These are phyloP conservation scores for Diddensiella santjacobensis DNA, from an alignment of 805 yeast species.

Conservation along the genomic window DNA sequence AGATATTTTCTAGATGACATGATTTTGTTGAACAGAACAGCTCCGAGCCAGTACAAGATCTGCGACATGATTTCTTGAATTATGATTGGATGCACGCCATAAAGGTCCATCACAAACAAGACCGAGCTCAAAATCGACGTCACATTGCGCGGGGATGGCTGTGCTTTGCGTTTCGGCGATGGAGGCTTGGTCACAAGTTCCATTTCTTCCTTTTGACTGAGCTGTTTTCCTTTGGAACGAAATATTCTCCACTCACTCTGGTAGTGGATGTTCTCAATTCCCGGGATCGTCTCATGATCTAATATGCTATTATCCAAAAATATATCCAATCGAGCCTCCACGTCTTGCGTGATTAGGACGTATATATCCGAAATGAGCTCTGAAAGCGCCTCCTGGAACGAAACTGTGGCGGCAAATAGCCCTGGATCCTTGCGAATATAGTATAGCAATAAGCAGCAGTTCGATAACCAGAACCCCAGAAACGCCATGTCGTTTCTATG, in stretches of 20 bases:
- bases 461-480: constrained; percentile 82
- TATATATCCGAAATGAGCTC: constrained; percentile 33
- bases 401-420: constrained; percentile 29
- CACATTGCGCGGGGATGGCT: constrained; percentile 83
- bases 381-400: constrained; percentile 29
- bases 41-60: constrained; percentile 73
- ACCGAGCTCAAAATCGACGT: constrained; percentile 87
- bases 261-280: constrained; percentile 68
- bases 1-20: constrained; percentile 64
- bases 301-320: constrained; percentile 38
- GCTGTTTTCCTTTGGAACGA: constrained; percentile 45
- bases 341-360: constrained; percentile 33
- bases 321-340: constrained; percentile 35
- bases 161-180: constrained; percentile 67
- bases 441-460: constrained; percentile 69
- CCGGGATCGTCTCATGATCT: constrained; percentile 79
- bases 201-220: constrained; percentile 67
- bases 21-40: constrained; percentile 68
- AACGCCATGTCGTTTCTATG: constrained; percentile 38
- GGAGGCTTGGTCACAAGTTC: constrained; percentile 81
- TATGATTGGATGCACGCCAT: constrained; percentile 73
- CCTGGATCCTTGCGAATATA: constrained; percentile 66
- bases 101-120: constrained; percentile 76
- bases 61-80: constrained; percentile 73
- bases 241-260: constrained; percentile 69